phyloP scores from a whole-genome alignment of 192 early-diverging fungal genomes.

The Radiomyces spectabilis region DNA sequence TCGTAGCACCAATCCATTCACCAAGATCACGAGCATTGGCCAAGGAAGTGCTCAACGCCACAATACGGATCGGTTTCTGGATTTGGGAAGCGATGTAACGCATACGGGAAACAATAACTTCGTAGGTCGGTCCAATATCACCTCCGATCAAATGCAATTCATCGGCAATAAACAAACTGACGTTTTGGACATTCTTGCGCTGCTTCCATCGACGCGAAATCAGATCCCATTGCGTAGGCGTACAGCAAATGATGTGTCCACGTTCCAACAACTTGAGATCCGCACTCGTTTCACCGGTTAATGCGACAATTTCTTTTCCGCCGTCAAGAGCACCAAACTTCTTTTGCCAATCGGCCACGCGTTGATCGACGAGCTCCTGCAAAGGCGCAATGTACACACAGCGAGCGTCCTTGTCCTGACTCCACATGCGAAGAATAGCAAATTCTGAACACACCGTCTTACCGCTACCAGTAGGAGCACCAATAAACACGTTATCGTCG shows the following conservation, averaged over 20 bases:
- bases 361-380: slow-evolving; percentile 72
- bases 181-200: slow-evolving; percentile 84
- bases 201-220: slow-evolving; percentile 94
- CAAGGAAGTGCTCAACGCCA: slow-evolving; percentile 82
- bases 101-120: slow-evolving; percentile 92
- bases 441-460: slow-evolving; percentile 96
- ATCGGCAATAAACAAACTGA: slow-evolving; percentile 87
- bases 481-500: slow-evolving; percentile 88
- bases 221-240: slow-evolving; percentile 91
- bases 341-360: slow-evolving; percentile 71
- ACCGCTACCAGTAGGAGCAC: slow-evolving; percentile 89
- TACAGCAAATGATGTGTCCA: slow-evolving; percentile 88
- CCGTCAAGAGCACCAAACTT: slow-evolving; percentile 78
- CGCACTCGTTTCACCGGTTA: slow-evolving; percentile 86
- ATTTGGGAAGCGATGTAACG: slow-evolving; percentile 81
- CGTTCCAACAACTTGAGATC: slow-evolving; percentile 85
- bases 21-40: slow-evolving; percentile 98
- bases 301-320: slow-evolving; percentile 78
- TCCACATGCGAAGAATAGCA: slow-evolving; percentile 87
- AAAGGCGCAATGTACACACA: slow-evolving; percentile 92
- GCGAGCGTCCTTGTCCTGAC: slow-evolving; percentile 53
- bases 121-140: slow-evolving; percentile 83
- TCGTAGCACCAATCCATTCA: slow-evolving; percentile 89
- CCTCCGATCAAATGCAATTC: slow-evolving; percentile 93
- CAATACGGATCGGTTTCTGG: slow-evolving; percentile 80